These are phyloP conservation scores for Glutinoglossum americanum DNA, from an alignment of 495 filamentous ascomycete genomes.

Conservation along the genomic window DNA sequence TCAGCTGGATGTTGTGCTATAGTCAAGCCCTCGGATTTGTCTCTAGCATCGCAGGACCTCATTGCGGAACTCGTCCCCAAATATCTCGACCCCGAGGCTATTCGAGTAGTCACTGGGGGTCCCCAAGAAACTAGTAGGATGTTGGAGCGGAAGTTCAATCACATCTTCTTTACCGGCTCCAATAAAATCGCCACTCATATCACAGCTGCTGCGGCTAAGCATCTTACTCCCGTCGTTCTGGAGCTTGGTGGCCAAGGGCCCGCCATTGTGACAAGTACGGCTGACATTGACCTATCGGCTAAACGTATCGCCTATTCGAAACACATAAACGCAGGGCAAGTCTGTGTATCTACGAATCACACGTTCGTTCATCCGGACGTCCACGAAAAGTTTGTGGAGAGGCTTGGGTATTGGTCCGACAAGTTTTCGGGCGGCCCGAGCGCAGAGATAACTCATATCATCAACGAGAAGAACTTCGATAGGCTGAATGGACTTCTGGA, in stretches of 20 bases:
- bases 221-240: slow-evolving; percentile 9
- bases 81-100: too few relatives aligned
- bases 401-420: slow-evolving; percentile 1
- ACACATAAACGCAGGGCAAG: slow-evolving; percentile 8
- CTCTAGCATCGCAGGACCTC: too few relatives aligned
- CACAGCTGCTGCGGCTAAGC: slow-evolving; percentile 10
- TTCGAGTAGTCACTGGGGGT: too few relatives aligned
- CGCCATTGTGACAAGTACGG: slow-evolving; percentile 9
- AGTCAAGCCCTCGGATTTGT: too few relatives aligned
- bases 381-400: slow-evolving; percentile 1
- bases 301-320: slow-evolving; percentile 8
- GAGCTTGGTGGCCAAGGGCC: slow-evolving; percentile 12
- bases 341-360: slow-evolving; percentile 9
- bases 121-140: too few relatives aligned
- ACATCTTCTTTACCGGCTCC: too few relatives aligned
- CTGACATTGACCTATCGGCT: slow-evolving; percentile 8
- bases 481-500: slow-evolving; percentile 1
- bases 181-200: slow-evolving; percentile 6
- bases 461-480: slow-evolving; percentile 6
- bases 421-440: neutral
- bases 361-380: slow-evolving; percentile 4
- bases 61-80: too few relatives aligned
- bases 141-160: too few relatives aligned
- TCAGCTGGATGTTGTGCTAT: too few relatives aligned
- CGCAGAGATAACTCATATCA: neutral